These are phyloP conservation scores for Phoma sp. DNA, from an alignment of 2,329 filamentous ascomycete genomes.

Conservation along the genomic window DNA sequence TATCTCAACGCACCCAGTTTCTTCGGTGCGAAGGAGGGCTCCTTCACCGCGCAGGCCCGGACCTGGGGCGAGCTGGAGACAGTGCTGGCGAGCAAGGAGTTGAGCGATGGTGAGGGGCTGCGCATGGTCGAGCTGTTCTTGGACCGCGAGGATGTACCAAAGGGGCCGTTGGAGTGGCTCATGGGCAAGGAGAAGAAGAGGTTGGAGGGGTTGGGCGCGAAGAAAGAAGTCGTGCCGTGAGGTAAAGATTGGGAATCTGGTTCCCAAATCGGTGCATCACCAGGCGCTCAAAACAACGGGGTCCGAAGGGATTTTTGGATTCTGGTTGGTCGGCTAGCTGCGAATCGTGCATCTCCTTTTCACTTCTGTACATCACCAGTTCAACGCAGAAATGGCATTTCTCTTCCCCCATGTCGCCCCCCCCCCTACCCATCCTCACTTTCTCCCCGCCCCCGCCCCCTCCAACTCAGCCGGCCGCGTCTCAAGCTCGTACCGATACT, in stretches of 20 bases:
- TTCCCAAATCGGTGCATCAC: too few species aligned
- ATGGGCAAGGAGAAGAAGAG: constrained; percentile 13
- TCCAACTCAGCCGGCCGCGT: constrained; percentile 2
- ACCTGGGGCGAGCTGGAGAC: constrained; percentile 56
- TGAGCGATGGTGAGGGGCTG: constrained; percentile 48
- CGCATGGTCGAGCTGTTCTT: constrained; percentile 53
- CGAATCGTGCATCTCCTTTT: too few species aligned
- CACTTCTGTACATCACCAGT: too few species aligned
- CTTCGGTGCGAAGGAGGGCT: constrained; percentile 23
- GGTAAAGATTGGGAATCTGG: background rate
- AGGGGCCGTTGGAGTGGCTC: constrained; percentile 15
- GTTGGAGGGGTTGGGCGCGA: background rate
- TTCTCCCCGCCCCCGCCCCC: background rate
- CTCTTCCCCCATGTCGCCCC: too few species aligned
- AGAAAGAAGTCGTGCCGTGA: constrained; percentile 5
- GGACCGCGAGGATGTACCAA: constrained; percentile 29
- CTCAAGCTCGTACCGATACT: constrained; percentile 5
- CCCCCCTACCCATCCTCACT: too few species aligned
- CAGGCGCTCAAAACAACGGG: too few species aligned
- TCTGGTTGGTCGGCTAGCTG: too few species aligned
- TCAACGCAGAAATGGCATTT: too few species aligned
- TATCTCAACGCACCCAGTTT: constrained; percentile 27
- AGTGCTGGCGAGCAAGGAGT: constrained; percentile 45
- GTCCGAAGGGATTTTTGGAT: too few species aligned
- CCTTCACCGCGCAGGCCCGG: constrained; percentile 37